These are phyloP conservation scores for Lentinula boryana DNA, from an alignment of 768 basidiomycete species.

Conservation along the genomic window DNA sequence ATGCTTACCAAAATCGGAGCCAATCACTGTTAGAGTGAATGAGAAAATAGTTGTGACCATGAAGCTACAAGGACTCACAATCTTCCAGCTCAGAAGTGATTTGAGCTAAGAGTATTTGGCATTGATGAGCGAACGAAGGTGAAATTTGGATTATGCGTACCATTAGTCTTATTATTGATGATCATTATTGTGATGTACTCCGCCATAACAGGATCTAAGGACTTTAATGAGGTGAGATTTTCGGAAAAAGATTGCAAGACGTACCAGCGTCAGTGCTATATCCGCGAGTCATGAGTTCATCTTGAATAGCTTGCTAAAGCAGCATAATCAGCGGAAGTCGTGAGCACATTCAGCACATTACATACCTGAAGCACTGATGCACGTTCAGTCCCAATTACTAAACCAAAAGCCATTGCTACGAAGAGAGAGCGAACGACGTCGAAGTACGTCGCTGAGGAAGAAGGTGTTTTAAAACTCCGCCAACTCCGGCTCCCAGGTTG, in stretches of 20 bases:
- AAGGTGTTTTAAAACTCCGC: conserved; percentile 7
- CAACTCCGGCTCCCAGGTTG: background rate
- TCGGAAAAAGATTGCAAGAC: conserved; percentile 19
- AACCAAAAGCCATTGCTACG: conserved; percentile 58
- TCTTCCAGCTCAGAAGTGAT: conserved; percentile 87
- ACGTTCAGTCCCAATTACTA: conserved; percentile 76
- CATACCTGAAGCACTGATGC: conserved; percentile 64
- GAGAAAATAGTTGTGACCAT: background rate
- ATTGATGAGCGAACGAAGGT: conserved; percentile 8
- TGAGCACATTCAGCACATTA: background rate
- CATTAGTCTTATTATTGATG: conserved; percentile 82
- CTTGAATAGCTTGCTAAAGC: conserved; percentile 66
- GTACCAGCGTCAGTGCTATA: conserved; percentile 73
- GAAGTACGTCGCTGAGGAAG: conserved; percentile 20
- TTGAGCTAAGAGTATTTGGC: conserved; percentile 46
- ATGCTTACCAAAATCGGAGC: conserved; percentile 69
- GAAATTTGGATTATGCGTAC: conserved; percentile 32
- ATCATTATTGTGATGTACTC: conserved; percentile 96
- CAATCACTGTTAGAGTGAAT: conserved; percentile 47
- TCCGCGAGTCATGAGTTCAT: conserved; percentile 71
- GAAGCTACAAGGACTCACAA: conserved; percentile 34
- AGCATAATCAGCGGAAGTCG: conserved; percentile 9
- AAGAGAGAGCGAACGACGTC: background rate
- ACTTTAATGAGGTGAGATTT: conserved; percentile 9
- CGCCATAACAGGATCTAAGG: conserved; percentile 80